Evolutionary conservation across 1,284 basidiomycete genomes (phyloP).

Genomic region (Pyrrhoderma noxium): DNA sequence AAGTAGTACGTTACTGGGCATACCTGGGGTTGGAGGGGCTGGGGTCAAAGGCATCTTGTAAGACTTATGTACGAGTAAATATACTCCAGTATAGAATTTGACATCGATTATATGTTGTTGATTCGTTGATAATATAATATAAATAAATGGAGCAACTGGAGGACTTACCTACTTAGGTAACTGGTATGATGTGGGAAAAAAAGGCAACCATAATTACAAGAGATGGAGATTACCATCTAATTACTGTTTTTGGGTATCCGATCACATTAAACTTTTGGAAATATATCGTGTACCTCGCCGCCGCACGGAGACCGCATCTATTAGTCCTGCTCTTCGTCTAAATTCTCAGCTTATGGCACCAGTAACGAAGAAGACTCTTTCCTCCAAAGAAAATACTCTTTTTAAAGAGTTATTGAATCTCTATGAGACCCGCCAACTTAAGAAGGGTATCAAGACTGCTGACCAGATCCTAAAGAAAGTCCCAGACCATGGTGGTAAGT

Average conservation of each 20-base stretch:
- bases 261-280: too few species aligned
- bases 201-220: too few species aligned
- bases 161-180: too few species aligned
- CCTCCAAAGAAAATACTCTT: slow-evolving; percentile 78
- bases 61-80: too few species aligned
- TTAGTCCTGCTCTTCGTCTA: neutral
- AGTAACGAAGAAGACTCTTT: slow-evolving; percentile 33
- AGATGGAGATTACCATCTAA: too few species aligned
- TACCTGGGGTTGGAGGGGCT: slow-evolving; percentile 12
- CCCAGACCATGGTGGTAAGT: slow-evolving; percentile 89
- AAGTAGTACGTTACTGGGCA: neutral
- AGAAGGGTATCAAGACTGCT: slow-evolving; percentile 86
- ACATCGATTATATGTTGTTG: too few species aligned
- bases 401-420: slow-evolving; percentile 87
- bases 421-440: slow-evolving; percentile 89
- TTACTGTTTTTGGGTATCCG: too few species aligned
- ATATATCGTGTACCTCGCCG: too few species aligned
- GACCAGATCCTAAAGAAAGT: slow-evolving; percentile 94
- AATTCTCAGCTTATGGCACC: slow-evolving; percentile 5
- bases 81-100: too few species aligned
- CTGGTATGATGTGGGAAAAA: too few species aligned
- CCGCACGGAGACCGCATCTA: neutral
- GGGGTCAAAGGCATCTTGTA: neutral
- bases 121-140: too few species aligned
- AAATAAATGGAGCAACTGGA: too few species aligned